Percentiles rank a stretch among this genome's conserved stretches.
phyloP scores from a whole-genome alignment of 2,329 filamentous ascomycete genomes.

The Chalaropsis thielavioides region DNA sequence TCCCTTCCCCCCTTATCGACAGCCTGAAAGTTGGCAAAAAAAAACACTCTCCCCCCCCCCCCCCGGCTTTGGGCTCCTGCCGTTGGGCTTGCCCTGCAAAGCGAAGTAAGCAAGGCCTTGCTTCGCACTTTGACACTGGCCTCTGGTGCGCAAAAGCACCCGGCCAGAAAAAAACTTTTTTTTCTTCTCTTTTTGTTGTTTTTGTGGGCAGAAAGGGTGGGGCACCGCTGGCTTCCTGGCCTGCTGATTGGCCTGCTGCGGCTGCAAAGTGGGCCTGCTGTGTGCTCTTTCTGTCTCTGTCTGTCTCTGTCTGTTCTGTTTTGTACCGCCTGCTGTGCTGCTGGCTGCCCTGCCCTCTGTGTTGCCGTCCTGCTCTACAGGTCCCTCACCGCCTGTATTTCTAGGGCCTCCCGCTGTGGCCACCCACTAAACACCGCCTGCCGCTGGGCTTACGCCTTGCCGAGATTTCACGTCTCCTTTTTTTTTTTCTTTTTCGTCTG shows the following conservation, averaged over 20 bases:
- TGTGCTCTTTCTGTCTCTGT: not conserved
- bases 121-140: not conserved
- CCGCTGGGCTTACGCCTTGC: slow-evolving; percentile 6
- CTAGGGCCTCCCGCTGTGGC: not conserved
- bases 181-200: not conserved
- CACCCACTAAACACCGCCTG: not conserved
- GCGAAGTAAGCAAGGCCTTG: slow-evolving; percentile 2
- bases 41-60: not conserved
- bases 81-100: not conserved
- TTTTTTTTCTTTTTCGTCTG: slow-evolving; percentile 7
- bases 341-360: not conserved
- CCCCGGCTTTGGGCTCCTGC: not conserved
- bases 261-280: not conserved
- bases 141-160: too few relatives aligned
- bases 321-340: too few relatives aligned
- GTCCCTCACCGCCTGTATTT: not conserved
- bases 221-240: not conserved
- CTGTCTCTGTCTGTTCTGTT: not conserved
- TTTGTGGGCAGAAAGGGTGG: slow-evolving; percentile 2
- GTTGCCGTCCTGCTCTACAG: slow-evolving; percentile 1
- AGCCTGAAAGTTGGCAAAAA: too few relatives aligned
- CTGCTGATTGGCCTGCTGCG: not conserved
- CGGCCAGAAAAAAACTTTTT: slow-evolving; percentile 6
- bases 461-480: slow-evolving; percentile 14
- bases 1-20: too few relatives aligned